A percentile compares a stretch with the other conserved stretches of the same genome.
These are phyloP conservation scores for Echria macrotheca DNA, from an alignment of 495 filamentous ascomycete genomes.

Conservation along the genomic window DNA sequence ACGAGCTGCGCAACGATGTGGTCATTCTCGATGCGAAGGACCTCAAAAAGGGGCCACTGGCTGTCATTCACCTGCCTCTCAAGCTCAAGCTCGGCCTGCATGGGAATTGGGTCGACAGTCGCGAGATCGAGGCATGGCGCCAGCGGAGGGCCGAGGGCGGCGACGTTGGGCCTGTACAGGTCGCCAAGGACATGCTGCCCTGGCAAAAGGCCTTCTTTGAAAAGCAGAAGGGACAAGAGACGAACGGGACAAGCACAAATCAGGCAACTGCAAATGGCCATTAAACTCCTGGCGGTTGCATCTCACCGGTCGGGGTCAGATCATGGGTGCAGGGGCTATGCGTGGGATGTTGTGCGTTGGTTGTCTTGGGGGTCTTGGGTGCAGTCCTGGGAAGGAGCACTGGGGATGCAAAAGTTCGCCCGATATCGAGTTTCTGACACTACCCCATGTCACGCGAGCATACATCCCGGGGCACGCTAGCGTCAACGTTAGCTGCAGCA, in stretches of 20 bases:
- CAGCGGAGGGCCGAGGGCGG: slow-evolving; percentile 25
- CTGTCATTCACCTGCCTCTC: slow-evolving; percentile 41
- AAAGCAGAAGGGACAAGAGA: not conserved
- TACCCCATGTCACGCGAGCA: no score
- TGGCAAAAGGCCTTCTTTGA: slow-evolving; percentile 32
- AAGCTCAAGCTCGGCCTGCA: slow-evolving; percentile 41
- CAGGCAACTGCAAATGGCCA: no score
- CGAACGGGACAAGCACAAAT: slow-evolving; percentile 3
- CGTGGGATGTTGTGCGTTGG: no score
- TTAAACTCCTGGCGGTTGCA: no score
- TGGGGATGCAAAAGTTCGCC: no score
- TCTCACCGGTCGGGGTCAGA: no score
- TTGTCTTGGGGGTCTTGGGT: no score
- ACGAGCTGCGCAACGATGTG: slow-evolving; percentile 45
- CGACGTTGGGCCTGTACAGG: slow-evolving; percentile 37
- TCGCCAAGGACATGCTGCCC: slow-evolving; percentile 35
- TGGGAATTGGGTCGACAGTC: slow-evolving; percentile 44
- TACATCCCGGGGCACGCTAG: no score
- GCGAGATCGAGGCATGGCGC: slow-evolving; percentile 42
- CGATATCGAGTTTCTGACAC: no score
- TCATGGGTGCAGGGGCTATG: no score
- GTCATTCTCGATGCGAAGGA: slow-evolving; percentile 45
- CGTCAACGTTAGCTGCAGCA: no score
- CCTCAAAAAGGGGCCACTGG: slow-evolving; percentile 38
- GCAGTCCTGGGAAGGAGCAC: no score